Evolutionary conservation across 2,329 filamentous ascomycete species (phyloP), one percentile per base, ranked within the genome.

Genomic region (Nemania diffusa): DNA sequence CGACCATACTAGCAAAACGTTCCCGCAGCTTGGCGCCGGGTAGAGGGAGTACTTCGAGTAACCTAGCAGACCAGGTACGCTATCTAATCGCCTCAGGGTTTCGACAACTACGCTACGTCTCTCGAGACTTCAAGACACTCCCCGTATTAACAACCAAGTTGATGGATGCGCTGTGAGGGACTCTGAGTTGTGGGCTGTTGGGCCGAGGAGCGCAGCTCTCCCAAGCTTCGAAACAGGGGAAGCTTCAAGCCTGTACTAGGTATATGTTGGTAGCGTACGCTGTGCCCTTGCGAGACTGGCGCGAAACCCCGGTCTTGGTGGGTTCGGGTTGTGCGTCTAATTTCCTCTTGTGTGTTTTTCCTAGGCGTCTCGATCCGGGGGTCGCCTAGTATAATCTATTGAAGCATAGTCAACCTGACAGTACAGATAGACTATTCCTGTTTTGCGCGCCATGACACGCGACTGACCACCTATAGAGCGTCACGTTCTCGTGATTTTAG

Each of bases 241-340:
- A 17, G 46, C 24, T 27, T 50, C 22, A 50, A 20, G 40, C 40
- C 20, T 44, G 37, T 15, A 40, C 37, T 44, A 44, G 40, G 17
- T 13, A 40, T 17, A n/a, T n/a, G n/a, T n/a, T n/a, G n/a, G n/a
- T n/a, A n/a, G 29, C 29, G 5, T n/a, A 44, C n/a, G 40, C n/a
- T 17, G 40, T 20, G 40, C 57, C 46, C 51, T 44, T 44, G 51
- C 40, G 42, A 17, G 44, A 27, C 46, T n/a, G 44, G 5, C 29
- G 5, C 5, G 37, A 46, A 3, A 64, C 57, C 65, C 65, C 46
- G 57, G 65, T 61, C 65, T 67, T 60, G 53, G 61, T 67, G 65
- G 65, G 65, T 67, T 67, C 65, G 65, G 65, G 65, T 67, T 60
- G 46, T 61, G 60, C 7, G 32, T 61, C 22, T 34, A 61, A 53